Evolutionary conservation across 2,329 filamentous ascomycete genomes (phyloP), one percentile per base, ranked within the genome.

Genomic region (Cladosporium colombiae): DNA sequence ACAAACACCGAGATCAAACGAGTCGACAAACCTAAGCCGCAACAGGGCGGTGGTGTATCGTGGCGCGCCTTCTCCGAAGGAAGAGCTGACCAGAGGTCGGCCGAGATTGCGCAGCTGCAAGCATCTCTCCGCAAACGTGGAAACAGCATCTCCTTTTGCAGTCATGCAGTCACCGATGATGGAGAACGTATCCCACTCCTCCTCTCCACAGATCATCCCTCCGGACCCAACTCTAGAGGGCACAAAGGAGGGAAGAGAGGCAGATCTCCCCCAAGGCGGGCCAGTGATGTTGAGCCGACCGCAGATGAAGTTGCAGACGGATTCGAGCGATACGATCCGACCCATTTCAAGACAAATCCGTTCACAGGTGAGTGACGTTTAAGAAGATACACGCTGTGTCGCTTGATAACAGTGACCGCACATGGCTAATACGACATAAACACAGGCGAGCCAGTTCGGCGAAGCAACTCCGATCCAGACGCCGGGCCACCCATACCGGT

Each of bases 21-120:
- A 18, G 72, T 75, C 29, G 74, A 76, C 69, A 76, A 75, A 66
- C 70, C 70, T 44, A 76, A 75, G 66, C 67, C 71, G 46, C 61
- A 67, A 37, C 68, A 72, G 69, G 74, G 74, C 40, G 70, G 68
- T 29, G 74, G 74, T 55, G 71, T 76, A 55, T 76, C 74, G 67
- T 76, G 74, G 74, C 71, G 74, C 67, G 74, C 74, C 57, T 76
- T 76, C 69, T 76, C 74, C 37, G 72, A 72, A 46, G 69, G 72
- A 35, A 69, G 74, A 66, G 67, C 70, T 58, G 74, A 76, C 62
- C 74, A 76, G 65, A 70, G 73, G 40, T 69, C 67, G 60, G 70
- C 72, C 65, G 74, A 76, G 70, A 67, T 76, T 69, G 74, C 75
- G 63, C 71, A 73, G 67, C 70, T 76, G 68, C 70, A 72, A 65